Percentiles rank a stretch among this genome's conserved stretches.
These are phyloP conservation scores for Fusarium algeriense DNA, from an alignment of 2,329 filamentous ascomycete genomes.

Conservation along the genomic window DNA sequence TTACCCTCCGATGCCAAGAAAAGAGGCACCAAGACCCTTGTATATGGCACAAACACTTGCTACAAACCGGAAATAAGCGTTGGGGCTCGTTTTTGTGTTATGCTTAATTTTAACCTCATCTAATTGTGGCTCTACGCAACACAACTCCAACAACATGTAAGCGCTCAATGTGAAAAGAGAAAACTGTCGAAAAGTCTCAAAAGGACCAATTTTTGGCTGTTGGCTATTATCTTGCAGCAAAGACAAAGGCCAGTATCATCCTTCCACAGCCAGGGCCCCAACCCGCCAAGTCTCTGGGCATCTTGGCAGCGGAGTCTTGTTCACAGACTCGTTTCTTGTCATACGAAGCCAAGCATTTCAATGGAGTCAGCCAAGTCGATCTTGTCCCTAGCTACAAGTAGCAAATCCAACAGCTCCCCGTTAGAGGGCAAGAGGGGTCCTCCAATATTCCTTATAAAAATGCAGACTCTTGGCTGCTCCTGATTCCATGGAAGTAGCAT, in stretches of 20 bases:
- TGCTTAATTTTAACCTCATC: constrained; percentile 29
- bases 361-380: constrained; percentile 38
- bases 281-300: constrained; percentile 37
- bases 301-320: constrained; percentile 41
- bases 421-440: constrained; percentile 1
- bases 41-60: constrained; percentile 29
- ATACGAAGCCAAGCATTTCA: constrained; percentile 21
- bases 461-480: constrained; percentile 18
- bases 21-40: constrained; percentile 22
- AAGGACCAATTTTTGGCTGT: not conserved
- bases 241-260: constrained; percentile 20
- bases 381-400: constrained; percentile 20
- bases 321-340: constrained; percentile 18
- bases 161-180: not conserved
- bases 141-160: not conserved
- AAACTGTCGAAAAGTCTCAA: not conserved
- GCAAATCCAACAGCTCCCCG: constrained; percentile 7
- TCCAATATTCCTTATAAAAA: not conserved
- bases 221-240: constrained; percentile 7
- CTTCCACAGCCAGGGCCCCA: constrained; percentile 2
- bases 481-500: not conserved
- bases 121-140: not conserved
- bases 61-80: constrained; percentile 24
- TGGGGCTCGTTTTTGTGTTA: constrained; percentile 11
- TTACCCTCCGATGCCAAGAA: constrained; percentile 26